Percentiles rank a stretch among this genome's conserved stretches.
These are phyloP conservation scores for Sapria himalayana DNA, from an alignment of 345 rosid species.

Conservation along the genomic window DNA sequence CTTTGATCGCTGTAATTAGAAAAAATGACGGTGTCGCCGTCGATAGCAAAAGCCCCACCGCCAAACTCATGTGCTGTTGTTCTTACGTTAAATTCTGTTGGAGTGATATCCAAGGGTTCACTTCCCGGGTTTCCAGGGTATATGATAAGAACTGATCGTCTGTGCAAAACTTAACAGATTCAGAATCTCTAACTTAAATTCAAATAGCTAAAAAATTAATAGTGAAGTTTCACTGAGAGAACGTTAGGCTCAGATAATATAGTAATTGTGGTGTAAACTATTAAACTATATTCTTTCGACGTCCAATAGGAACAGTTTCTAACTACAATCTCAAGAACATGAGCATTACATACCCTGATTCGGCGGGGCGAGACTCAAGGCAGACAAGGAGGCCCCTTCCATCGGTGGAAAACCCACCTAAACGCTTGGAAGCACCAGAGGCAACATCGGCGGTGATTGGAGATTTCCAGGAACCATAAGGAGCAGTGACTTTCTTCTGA, in stretches of 20 bases:
- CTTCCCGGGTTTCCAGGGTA: constrained; percentile 35
- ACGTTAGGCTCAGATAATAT: too few relatives aligned
- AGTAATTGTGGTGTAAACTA: too few relatives aligned
- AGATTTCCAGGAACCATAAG: constrained; percentile 88
- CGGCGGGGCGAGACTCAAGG: constrained; percentile 75
- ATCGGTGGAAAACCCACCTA: constrained; percentile 57
- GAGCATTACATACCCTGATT: constrained; percentile 68
- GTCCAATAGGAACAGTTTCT: too few relatives aligned
- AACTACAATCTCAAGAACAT: too few relatives aligned
- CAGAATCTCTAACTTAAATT: too few relatives aligned
- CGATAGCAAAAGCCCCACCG: constrained; percentile 72
- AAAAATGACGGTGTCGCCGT: constrained; percentile 37
- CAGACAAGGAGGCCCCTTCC: constrained; percentile 48
- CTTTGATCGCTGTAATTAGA: constrained; percentile 81
- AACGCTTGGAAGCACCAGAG: constrained; percentile 64
- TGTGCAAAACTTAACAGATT: constrained; percentile 8
- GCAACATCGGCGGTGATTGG: constrained; percentile 76
- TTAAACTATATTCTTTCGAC: too few relatives aligned
- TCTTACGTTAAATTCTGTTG: constrained; percentile 59
- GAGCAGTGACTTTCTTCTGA: constrained; percentile 27
- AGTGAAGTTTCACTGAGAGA: too few relatives aligned
- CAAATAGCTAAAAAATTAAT: too few relatives aligned
- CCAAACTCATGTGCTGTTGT: constrained; percentile 76
- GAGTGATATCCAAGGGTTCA: constrained; percentile 46
- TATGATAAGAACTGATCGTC: constrained; percentile 54